A percentile compares a stretch with the other conserved stretches of the same genome.
phyloP scores from a whole-genome alignment of 2,329 filamentous ascomycete species.

The Fusarium sp. region DNA sequence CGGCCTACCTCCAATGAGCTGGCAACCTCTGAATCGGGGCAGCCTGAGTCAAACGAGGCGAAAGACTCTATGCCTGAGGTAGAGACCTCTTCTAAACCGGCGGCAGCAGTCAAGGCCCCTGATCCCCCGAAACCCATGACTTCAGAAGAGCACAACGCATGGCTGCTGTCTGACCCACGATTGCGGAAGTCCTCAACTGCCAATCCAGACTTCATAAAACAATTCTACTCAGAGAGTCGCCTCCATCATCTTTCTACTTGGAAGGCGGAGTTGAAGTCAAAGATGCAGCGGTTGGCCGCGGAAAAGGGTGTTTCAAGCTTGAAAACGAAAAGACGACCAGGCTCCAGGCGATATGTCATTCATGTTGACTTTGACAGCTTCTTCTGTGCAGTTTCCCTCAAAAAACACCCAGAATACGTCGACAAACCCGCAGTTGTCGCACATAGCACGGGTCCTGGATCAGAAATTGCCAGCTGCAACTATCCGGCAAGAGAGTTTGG shows the following conservation, averaged over 20 bases:
- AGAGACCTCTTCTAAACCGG: not conserved
- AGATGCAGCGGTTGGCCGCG: constrained; percentile 84
- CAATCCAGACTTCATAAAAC: constrained; percentile 93
- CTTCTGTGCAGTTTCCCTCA: constrained; percentile 92
- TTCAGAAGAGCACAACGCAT: constrained; percentile 92
- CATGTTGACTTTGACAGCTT: constrained; percentile 99
- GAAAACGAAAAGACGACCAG: constrained; percentile 68
- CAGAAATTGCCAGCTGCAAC: constrained; percentile 98
- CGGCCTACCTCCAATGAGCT: not conserved
- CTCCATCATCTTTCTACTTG: constrained; percentile 96
- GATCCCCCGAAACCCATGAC: constrained; percentile 76
- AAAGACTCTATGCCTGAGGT: not conserved
- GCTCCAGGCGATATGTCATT: constrained; percentile 84
- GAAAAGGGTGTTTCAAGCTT: constrained; percentile 71
- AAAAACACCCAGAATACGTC: constrained; percentile 80
- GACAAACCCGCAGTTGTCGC: constrained; percentile 91
- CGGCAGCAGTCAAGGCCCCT: constrained; percentile 7
- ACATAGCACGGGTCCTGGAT: constrained; percentile 86
- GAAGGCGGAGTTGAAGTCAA: constrained; percentile 95
- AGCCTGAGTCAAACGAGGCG: not conserved
- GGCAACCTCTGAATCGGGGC: not conserved
- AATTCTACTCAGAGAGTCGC: constrained; percentile 95
- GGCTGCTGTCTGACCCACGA: constrained; percentile 86
- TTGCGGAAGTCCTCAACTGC: constrained; percentile 91
- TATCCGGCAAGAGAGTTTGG: constrained; percentile 90